phyloP scores from a whole-genome alignment of 2,329 filamentous ascomycete species.

The Pseudophaeomoniella oleicola region DNA sequence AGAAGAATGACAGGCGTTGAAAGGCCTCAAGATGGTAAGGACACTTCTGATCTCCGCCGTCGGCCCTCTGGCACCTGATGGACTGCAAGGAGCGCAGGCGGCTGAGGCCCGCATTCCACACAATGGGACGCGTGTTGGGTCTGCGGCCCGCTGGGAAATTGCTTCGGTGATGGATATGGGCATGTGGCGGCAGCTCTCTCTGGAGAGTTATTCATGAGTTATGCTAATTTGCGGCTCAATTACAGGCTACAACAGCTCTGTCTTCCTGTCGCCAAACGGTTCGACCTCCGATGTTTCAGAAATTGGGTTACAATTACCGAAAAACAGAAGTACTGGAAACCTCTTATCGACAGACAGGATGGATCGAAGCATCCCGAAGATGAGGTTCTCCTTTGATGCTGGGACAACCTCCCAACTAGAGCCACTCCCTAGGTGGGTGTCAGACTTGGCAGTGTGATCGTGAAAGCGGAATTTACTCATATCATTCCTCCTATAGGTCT shows the following conservation, averaged over 20 bases:
- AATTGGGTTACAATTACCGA: slow-evolving; percentile 18
- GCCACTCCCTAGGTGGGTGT: slow-evolving; percentile 54
- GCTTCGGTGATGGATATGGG: too few species aligned
- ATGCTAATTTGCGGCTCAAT: too few species aligned
- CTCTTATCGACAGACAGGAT: slow-evolving; percentile 25
- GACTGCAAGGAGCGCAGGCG: neutral
- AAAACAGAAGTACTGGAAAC: slow-evolving; percentile 35
- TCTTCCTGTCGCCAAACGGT: slow-evolving; percentile 6
- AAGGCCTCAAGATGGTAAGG: neutral
- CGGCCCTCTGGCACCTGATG: neutral
- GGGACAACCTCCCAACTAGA: slow-evolving; percentile 53
- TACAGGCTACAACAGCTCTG: slow-evolving; percentile 2
- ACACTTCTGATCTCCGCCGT: neutral
- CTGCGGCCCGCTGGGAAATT: neutral
- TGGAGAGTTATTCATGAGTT: too few species aligned
- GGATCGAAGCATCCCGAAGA: slow-evolving; percentile 41
- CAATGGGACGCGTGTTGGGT: neutral
- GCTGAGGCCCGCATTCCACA: neutral
- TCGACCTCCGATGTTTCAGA: slow-evolving; percentile 1
- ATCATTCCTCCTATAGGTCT: slow-evolving; percentile 39
- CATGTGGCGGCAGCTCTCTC: too few species aligned
- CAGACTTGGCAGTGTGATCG: slow-evolving; percentile 5
- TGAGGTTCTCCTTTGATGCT: slow-evolving; percentile 66
- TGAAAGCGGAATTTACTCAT: slow-evolving; percentile 4
- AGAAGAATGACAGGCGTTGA: slow-evolving; percentile 1